A percentile compares a stretch with the other conserved stretches of the same genome.
Evolutionary conservation across 23 red algal species (phyloP).

Genomic region (Chondrus crispus): DNA sequence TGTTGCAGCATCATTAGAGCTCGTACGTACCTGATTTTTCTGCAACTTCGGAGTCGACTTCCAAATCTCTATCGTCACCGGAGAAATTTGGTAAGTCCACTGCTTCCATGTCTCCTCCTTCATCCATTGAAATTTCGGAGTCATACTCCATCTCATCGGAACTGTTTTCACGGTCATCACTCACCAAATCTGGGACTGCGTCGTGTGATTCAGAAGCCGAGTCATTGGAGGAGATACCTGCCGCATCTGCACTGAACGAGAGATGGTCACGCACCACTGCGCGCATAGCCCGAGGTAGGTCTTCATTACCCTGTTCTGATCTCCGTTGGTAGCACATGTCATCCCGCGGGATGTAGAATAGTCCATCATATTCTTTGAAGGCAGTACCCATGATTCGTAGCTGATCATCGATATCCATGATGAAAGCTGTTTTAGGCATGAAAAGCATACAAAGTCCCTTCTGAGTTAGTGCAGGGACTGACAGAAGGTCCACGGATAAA

Average conservation of each 20-base stretch:
- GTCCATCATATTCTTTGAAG: not conserved
- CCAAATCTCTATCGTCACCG: not conserved
- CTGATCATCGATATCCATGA: not conserved
- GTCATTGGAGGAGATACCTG: too few relatives aligned
- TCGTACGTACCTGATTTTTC: too few relatives aligned
- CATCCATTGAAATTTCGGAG: too few relatives aligned
- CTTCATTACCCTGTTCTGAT: too few relatives aligned
- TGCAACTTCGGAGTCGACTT: not conserved
- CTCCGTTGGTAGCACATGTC: too few relatives aligned
- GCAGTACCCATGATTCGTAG: not conserved
- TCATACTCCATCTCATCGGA: too few relatives aligned
- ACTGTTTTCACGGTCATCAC: too few relatives aligned
- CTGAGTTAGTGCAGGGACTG: not conserved
- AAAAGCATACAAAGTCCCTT: not conserved
- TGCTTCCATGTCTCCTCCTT: not conserved
- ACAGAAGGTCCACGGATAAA: not conserved
- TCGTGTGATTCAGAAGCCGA: not conserved
- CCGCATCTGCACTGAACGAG: too few relatives aligned
- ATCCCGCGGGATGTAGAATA: constrained; percentile 10
- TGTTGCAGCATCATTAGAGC: not conserved
- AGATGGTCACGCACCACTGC: too few relatives aligned
- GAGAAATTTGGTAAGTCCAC: not conserved
- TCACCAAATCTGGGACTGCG: not conserved
- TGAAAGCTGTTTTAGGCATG: not conserved
- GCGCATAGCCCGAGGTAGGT: too few relatives aligned